Conservation (phyloP, 139 green algal species). For the Volvox africanus region DNA sequence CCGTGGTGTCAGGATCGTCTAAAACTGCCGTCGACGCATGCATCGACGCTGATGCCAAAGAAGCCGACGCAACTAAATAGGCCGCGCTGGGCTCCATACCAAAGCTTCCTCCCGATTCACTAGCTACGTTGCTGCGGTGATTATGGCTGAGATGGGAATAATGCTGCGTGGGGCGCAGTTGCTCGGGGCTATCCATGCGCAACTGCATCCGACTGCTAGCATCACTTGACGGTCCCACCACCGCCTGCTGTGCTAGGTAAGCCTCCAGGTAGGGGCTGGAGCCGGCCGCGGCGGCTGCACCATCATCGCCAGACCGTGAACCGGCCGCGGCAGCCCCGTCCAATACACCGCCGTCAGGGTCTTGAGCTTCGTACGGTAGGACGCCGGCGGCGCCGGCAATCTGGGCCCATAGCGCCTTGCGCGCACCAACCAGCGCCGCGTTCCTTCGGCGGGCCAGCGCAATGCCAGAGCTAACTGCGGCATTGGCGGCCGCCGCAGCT, state of each 20-base stretch:
- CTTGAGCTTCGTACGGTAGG: slow-evolving; percentile 17
- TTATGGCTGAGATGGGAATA: neutral
- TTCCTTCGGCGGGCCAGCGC: neutral
- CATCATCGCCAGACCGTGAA: neutral
- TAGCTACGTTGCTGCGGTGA: neutral
- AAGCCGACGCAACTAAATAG: neutral
- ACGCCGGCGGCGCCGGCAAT: slow-evolving; percentile 33
- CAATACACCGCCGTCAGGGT: neutral
- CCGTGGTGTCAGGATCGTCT: neutral
- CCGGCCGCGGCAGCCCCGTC: neutral
- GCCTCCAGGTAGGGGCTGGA: neutral
- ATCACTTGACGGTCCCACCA: neutral
- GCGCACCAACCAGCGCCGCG: neutral
- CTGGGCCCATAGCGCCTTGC: slow-evolving; percentile 26
- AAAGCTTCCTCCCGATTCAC: neutral
- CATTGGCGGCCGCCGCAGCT: neutral
- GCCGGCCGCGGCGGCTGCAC: neutral
- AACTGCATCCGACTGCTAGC: neutral
- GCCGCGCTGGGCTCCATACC: slow-evolving; percentile 2
- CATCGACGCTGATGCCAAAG: neutral
- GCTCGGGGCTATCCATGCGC: neutral
- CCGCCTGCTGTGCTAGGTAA: slow-evolving; percentile 28
- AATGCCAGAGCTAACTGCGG: neutral
- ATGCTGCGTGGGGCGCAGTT: neutral
- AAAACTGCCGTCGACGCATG: no score